Base-by-base conservation (phyloP, 768 basidiomycete species). In the Podaxis mareebaensis region DNA sequence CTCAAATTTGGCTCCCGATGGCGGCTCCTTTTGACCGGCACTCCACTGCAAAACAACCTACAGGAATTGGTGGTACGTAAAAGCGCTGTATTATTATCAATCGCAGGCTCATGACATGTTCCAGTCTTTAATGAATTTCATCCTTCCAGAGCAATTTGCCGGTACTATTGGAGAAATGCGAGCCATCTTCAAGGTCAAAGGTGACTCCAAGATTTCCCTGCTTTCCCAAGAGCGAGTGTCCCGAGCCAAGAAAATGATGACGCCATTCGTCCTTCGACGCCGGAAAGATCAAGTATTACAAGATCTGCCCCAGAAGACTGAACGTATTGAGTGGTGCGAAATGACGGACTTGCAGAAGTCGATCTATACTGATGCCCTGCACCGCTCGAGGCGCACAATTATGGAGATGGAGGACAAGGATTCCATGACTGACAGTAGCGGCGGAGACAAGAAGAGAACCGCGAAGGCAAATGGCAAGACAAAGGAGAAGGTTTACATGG, bases 231-330 rank as follows among this genome's bases (percentile, higher is more conserved):
- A 96, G 72, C 91, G 97, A 55, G 92, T 98, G 24, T 94, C 93
- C 20, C 80, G 96, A 65, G 97, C 97, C 5, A 96, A 98, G 78
- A 95, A 94, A 74, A 98, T 99, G 95, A 95, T 99, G 92, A 97
- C 95, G 6, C 97, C 97, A 0, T 99, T 99, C 73, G 96, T 99
- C 24, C 81, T 99, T 20, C 90, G 97, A n/a, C 85, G 97, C 63
- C 85, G 96, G 69, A 99, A 99, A 76, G 95, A 96, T 69, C 95
- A 97, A 78, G 96, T 99, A 5, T 82, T 99, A 52, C 89, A 90
- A 70, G 96, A 98, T 68, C 84, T 99, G 39, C 97, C 97, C 3
- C 86, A 88, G 67, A 99, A 99, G 77, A 87, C 85, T 11, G 96
- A 99, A 71, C 88, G 91, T 40, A 93, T 98, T 65, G 93, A 95